A percentile compares a stretch with the other conserved stretches of the same genome.
phyloP scores from a whole-genome alignment of 1,284 basidiomycete species.

The Malassezia sympodialis region DNA sequence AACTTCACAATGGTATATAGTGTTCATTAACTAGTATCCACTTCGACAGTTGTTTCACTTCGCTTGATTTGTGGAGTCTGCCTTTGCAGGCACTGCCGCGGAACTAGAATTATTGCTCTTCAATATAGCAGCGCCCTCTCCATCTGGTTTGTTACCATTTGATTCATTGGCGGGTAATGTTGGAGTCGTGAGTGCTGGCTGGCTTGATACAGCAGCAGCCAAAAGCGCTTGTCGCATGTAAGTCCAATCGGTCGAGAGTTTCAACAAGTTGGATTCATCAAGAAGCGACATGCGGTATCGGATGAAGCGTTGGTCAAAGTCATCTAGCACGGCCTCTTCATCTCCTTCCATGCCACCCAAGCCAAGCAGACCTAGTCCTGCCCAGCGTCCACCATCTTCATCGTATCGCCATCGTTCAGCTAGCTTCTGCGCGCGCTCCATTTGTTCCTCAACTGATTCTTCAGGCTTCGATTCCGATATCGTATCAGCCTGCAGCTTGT shows the following conservation, averaged over 20 bases:
- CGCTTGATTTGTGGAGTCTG: not conserved
- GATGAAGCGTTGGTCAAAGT: conserved; percentile 46
- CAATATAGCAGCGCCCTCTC: not conserved
- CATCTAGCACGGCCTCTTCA: conserved; percentile 45
- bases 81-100: not conserved
- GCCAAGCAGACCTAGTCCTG: conserved; percentile 40
- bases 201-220: conserved; percentile 17
- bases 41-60: not conserved
- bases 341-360: conserved; percentile 48
- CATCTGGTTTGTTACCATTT: not conserved
- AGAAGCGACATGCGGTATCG: conserved; percentile 45
- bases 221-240: conserved; percentile 44
- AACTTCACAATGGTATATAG: not conserved
- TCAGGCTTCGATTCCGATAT: not conserved
- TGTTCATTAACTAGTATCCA: not conserved
- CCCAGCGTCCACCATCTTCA: conserved; percentile 42
- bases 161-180: not conserved
- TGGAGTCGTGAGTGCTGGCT: not conserved
- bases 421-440: conserved; percentile 10
- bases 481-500: not conserved
- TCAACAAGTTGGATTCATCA: conserved; percentile 42
- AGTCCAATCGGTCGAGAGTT: conserved; percentile 42
- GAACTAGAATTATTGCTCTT: not conserved
- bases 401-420: conserved; percentile 46
- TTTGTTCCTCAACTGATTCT: conserved; percentile 8